Evolutionary conservation across 768 basidiomycete species (phyloP), one percentile per base, ranked within the genome.

Genomic region (Kwoniella sp.): DNA sequence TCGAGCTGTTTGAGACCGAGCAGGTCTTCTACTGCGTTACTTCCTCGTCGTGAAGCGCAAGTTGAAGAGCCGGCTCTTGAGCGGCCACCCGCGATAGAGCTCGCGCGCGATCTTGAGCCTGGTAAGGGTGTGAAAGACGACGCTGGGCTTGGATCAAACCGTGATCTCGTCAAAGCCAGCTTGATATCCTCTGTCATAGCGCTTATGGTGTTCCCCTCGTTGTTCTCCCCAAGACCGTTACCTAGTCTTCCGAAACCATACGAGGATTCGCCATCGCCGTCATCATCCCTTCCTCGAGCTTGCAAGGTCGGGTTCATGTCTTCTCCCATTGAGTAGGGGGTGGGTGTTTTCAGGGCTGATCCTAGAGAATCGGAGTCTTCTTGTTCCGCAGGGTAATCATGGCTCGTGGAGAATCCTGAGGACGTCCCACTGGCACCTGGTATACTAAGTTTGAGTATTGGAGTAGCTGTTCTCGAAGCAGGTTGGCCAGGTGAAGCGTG

Each of bases 151-250:
- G 53, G 25, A 25, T 71, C 72, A 36, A 65, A 70, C 19, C 68
- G 30, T 24, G 63, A 66, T 44, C 68, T 40, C n/a, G 70, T 67
- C 19, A 72, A 51, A 2, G 71, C 69, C 58, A 67, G 57, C 36
- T 64, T 55, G 17, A 76, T 71, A 51, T 71, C 74, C 25, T 64
- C 60, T 2, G 72, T 76, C 72, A 73, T 73, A 3, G 68, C 68
- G 29, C 59, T 64, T 44, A 71, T 67, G 19, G 55, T 50, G 48
- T 68, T 65, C 2, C 54, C 44, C 27, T 25, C 47, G 12, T 54
- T 56, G 1, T 22, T 37, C 12, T 48, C 61, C 15, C 46, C 37
- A 25, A 64, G 40, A 10, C 69, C 71, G 54, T 65, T 69, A n/a
- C 59, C 61, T 1, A 67, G 21, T 37, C 53, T 17, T 9, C 73